Evolutionary conservation across 2,329 filamentous ascomycete genomes (phyloP), one percentile per base, ranked within the genome.

Genomic region (Leptoxyphium fumago): DNA sequence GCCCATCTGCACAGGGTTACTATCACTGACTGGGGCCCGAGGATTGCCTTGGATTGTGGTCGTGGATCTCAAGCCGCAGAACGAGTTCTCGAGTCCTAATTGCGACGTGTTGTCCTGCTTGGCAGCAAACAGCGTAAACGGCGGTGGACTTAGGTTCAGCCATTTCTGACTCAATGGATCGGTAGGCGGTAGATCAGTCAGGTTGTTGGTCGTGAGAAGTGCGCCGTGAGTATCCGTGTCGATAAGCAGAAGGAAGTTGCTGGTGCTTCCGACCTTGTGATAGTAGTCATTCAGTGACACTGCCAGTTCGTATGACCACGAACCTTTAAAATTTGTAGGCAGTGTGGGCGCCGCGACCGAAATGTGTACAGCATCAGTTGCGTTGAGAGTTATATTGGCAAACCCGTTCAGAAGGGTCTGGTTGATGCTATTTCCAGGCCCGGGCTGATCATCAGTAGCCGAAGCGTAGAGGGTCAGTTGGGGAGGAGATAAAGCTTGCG

Each of bases 181-280:
- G 41, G 67, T 65, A 1, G 67, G 54, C 3, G 65, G 54, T 6
- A 66, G 61, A 6, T 67, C 56, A 0, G 82, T 87, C 41, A 88
- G 64, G 53, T 88, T 82, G 43, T 78, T 72, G 0, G 87, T 93
- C 39, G 83, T 80, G 38, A 98, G 71, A 21, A 98, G 69, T 2
- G 85, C 83, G 2, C 85, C 80, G 28, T 72, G 74, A 38, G 77
- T 80, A 61, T 96, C 91, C 18, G 84, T 86, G 57, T 96, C 91
- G 43, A 95, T 77, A 64, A 88, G 82, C 53, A 78, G 75, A 7
- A 95, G 69, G 50, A 80, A 74, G 18, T 67, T 60, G 47, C 72
- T 64, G 10, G 66, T 60, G 49, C 72, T 63, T 50, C 77, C 67
- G 53, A 76, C 84, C 30, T 65, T 71, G 63, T 93, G 82, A 58